Evolutionary conservation across 148 eudicot species (phyloP).

Genomic region (Diospyros kaki): DNA sequence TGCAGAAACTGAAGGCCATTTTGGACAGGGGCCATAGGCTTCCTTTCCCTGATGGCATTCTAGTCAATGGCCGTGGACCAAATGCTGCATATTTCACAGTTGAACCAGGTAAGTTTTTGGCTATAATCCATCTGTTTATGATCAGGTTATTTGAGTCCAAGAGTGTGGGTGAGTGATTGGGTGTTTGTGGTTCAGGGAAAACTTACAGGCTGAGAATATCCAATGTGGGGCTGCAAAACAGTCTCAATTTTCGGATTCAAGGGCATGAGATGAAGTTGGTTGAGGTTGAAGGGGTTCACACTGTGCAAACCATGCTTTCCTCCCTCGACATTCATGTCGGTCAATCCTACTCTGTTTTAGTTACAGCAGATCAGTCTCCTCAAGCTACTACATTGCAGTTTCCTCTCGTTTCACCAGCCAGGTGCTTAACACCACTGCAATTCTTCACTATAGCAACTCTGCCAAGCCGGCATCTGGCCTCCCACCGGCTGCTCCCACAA

Average conservation of each 20-base stretch:
- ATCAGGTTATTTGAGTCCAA: neutral
- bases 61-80: slow-evolving; percentile 60
- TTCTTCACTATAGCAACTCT: slow-evolving; percentile 64
- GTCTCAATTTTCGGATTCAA: slow-evolving; percentile 69
- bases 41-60: slow-evolving; percentile 50
- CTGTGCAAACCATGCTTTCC: slow-evolving; percentile 49
- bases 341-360: slow-evolving; percentile 72
- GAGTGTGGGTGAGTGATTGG: neutral
- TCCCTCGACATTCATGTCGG: slow-evolving; percentile 81
- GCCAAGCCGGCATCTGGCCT: slow-evolving; percentile 42
- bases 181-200: slow-evolving; percentile 43
- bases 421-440: slow-evolving; percentile 43
- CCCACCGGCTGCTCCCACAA: slow-evolving; percentile 47
- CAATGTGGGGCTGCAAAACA: slow-evolving; percentile 63
- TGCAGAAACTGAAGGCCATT: slow-evolving; percentile 46
- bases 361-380: slow-evolving; percentile 57
- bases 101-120: slow-evolving; percentile 42
- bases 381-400: slow-evolving; percentile 65
- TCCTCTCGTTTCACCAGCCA: slow-evolving; percentile 51
- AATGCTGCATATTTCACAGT: slow-evolving; percentile 47
- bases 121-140: neutral
- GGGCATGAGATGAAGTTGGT: slow-evolving; percentile 71
- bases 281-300: slow-evolving; percentile 89
- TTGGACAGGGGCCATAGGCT: slow-evolving; percentile 60
- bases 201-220: slow-evolving; percentile 82